These are phyloP conservation scores for Cymodocea nodosa DNA, from an alignment of 116 monocot genomes.

Conservation along the genomic window DNA sequence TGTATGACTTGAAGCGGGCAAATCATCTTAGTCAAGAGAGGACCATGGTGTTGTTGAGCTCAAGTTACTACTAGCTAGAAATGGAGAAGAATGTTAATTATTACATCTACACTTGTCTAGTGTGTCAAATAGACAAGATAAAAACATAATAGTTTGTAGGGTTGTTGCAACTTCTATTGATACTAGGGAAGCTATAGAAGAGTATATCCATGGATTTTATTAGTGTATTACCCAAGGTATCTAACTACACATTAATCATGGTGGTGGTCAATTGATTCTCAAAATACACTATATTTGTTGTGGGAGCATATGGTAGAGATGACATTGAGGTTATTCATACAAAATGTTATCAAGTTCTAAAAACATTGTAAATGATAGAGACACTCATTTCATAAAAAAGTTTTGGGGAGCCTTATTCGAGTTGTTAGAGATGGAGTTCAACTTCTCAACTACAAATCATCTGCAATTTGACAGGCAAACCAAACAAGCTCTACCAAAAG, in stretches of 20 bases:
- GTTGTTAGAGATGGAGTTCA: background rate
- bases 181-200: background rate
- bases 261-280: background rate
- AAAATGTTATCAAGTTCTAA: constrained; percentile 7
- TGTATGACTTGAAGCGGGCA: background rate
- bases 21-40: background rate
- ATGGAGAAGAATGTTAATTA: background rate
- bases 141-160: background rate
- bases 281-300: background rate
- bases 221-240: background rate
- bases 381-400: background rate
- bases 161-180: background rate
- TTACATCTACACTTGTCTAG: background rate
- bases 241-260: background rate
- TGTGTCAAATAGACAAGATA: background rate
- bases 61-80: background rate
- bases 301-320: no score
- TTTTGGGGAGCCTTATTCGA: constrained; percentile 5
- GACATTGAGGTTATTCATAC: no score
- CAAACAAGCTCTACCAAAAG: no score
- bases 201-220: constrained; percentile 5
- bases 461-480: constrained; percentile 1
- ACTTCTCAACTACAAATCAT: constrained; percentile 11
- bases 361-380: constrained; percentile 8
- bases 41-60: background rate